A percentile compares a stretch with the other conserved stretches of the same genome.
phyloP scores from a whole-genome alignment of 495 filamentous ascomycete genomes.

The Durotheca rogersii region DNA sequence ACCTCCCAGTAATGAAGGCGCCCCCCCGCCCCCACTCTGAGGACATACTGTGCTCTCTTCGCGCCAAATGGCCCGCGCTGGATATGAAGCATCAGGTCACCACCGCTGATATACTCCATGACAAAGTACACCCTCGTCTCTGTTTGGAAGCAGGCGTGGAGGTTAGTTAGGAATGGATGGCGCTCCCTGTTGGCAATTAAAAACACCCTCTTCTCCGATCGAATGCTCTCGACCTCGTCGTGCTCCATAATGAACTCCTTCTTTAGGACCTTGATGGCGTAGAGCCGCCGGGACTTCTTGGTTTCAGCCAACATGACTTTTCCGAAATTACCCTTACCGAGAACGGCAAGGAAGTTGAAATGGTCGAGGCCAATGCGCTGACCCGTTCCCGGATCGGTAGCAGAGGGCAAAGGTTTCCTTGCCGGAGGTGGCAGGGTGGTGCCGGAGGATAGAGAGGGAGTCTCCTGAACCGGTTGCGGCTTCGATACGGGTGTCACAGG shows the following conservation, averaged over 20 bases:
- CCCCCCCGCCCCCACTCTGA: neutral
- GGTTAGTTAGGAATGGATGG: constrained; percentile 91
- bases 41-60: constrained; percentile 88
- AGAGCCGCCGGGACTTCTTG: constrained; percentile 85
- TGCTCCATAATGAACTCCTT: constrained; percentile 99
- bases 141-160: constrained; percentile 99
- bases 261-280: constrained; percentile 99
- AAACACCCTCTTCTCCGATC: constrained; percentile 97
- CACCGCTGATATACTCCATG: constrained; percentile 99
- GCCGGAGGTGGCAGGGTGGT: constrained; percentile 40
- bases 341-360: constrained; percentile 98
- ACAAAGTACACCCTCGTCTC: constrained; percentile 99
- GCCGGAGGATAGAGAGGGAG: constrained; percentile 35
- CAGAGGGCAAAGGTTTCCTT: constrained; percentile 57
- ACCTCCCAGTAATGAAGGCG: neutral
- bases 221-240: constrained; percentile 98
- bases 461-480: constrained; percentile 42
- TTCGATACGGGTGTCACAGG: constrained; percentile 35
- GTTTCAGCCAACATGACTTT: constrained; percentile 99
- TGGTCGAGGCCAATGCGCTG: constrained; percentile 90
- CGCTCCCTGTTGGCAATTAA: constrained; percentile 96
- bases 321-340: constrained; percentile 99
- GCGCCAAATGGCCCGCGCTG: constrained; percentile 94
- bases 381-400: constrained; percentile 64
- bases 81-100: constrained; percentile 99